Evolutionary conservation across 139 green algal genomes (phyloP).

Genomic region (Marvania coccoides): DNA sequence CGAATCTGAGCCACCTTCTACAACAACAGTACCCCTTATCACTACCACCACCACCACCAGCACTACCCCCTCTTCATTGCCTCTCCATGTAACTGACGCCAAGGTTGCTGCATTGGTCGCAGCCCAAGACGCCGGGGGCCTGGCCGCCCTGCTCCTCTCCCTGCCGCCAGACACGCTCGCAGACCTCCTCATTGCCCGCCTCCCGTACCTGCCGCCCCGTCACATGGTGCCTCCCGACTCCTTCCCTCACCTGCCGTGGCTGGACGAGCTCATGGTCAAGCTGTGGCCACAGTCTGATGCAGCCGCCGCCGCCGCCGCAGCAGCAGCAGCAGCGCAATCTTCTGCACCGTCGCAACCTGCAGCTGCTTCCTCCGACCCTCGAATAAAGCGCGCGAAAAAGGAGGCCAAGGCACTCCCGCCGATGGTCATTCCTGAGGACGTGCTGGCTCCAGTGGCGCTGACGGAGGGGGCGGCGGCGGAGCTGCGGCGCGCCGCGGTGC

Average conservation of each 20-base stretch:
- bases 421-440: neutral
- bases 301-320: slow-evolving; percentile 11
- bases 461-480: neutral
- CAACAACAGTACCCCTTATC: too few relatives aligned
- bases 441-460: neutral
- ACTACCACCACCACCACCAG: too few relatives aligned
- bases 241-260: slow-evolving; percentile 13
- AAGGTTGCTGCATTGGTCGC: slow-evolving; percentile 25
- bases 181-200: slow-evolving; percentile 38
- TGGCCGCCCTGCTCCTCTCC: slow-evolving; percentile 18
- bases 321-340: slow-evolving; percentile 2
- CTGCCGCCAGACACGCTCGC: slow-evolving; percentile 34
- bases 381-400: neutral
- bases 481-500: slow-evolving; percentile 39
- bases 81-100: too few relatives aligned
- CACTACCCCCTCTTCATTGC: too few relatives aligned
- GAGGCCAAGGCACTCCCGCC: neutral
- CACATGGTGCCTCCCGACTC: neutral
- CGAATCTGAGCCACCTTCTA: too few relatives aligned
- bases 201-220: slow-evolving; percentile 26
- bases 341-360: neutral
- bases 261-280: slow-evolving; percentile 11
- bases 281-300: slow-evolving; percentile 3
- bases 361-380: too few relatives aligned
- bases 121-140: slow-evolving; percentile 4